A percentile compares a stretch with the other conserved stretches of the same genome.
These are phyloP conservation scores for Colletotrichum incanum DNA, from an alignment of 2,329 filamentous ascomycete species.

Conservation along the genomic window DNA sequence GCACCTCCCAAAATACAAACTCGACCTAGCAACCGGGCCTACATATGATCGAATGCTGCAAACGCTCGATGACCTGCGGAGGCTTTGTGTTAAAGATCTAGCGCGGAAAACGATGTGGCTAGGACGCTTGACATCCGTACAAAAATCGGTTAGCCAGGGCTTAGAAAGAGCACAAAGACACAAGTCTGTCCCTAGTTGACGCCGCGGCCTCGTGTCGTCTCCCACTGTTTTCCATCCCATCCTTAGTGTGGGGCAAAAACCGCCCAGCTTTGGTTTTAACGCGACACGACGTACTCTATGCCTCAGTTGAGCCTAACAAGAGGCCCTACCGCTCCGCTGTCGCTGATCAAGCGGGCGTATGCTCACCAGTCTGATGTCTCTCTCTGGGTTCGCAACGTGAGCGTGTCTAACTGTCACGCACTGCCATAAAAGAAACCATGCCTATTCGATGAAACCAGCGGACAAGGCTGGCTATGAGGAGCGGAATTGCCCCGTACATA, in stretches of 20 bases:
- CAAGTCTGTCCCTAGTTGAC: slow-evolving; percentile 2
- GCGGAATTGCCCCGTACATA: no score
- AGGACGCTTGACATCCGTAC: slow-evolving; percentile 10
- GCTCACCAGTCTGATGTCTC: neutral
- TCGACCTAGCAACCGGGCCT: neutral
- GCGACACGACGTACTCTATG: neutral
- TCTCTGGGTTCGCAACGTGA: slow-evolving; percentile 2
- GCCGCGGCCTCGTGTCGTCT: neutral
- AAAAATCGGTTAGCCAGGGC: slow-evolving; percentile 19
- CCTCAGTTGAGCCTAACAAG: neutral
- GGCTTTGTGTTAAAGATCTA: neutral
- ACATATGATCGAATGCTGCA: slow-evolving; percentile 7
- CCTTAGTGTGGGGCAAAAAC: slow-evolving; percentile 2
- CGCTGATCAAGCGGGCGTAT: neutral
- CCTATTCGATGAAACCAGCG: neutral
- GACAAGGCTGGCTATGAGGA: no score
- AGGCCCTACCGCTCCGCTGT: slow-evolving; percentile 15
- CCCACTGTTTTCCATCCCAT: neutral
- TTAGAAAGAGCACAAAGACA: neutral
- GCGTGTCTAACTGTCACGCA: neutral
- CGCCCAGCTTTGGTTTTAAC: neutral
- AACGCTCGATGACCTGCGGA: slow-evolving; percentile 3
- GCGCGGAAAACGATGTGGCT: slow-evolving; percentile 6
- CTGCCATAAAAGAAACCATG: neutral
- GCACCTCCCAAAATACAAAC: neutral